Evolutionary conservation across 192 early-diverging fungal species (phyloP).

Genomic region (Linnemannia exigua): DNA sequence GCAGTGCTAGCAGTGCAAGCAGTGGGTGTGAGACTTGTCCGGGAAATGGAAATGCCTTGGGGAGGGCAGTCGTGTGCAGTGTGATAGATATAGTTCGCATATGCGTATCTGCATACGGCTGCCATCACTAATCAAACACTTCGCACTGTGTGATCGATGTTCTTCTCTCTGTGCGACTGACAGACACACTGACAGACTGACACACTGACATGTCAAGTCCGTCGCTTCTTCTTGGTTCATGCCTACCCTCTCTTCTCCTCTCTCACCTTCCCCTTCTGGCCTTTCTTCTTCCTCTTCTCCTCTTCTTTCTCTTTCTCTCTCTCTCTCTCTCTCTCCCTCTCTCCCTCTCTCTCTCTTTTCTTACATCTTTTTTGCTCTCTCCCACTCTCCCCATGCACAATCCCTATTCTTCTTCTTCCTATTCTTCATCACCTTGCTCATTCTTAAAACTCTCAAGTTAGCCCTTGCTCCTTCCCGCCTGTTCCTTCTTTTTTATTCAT

Average conservation of each 20-base stretch:
- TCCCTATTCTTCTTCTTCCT: slow-evolving; percentile 2
- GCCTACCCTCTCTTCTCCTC: background rate
- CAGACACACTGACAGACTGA: too few relatives aligned
- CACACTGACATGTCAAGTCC: too few relatives aligned
- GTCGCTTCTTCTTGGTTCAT: background rate
- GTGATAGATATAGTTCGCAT: too few relatives aligned
- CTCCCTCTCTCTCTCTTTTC: background rate
- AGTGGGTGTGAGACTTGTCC: background rate
- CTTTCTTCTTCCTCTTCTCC: background rate
- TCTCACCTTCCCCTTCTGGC: background rate
- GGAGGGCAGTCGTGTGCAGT: too few relatives aligned
- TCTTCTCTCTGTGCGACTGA: background rate
- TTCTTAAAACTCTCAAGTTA: slow-evolving; percentile 14
- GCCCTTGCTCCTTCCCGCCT: background rate
- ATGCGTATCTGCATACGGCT: too few relatives aligned
- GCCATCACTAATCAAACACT: background rate
- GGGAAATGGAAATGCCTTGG: background rate
- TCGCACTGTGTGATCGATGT: background rate
- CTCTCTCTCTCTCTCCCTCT: slow-evolving; percentile 1
- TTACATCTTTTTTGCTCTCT: background rate
- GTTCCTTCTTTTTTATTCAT: background rate
- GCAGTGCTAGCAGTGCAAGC: too few relatives aligned
- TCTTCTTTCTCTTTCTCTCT: background rate
- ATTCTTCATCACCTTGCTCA: background rate
- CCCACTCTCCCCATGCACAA: background rate